A percentile compares a stretch with the other conserved stretches of the same genome.
phyloP scores from a whole-genome alignment of 2,329 filamentous ascomycete genomes.

The Fusarium nurragi region DNA sequence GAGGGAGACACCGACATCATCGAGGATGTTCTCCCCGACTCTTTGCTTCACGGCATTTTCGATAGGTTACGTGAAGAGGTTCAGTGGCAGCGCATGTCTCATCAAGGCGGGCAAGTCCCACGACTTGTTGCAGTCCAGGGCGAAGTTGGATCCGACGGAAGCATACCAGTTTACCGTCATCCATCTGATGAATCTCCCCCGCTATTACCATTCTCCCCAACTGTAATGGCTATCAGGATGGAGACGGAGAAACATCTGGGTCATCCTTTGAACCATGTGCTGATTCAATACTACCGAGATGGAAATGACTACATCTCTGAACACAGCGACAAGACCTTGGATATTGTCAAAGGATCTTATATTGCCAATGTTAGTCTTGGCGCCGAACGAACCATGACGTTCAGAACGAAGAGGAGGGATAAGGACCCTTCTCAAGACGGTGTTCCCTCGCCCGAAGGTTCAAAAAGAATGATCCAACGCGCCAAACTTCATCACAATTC shows the following conservation, averaged over 20 bases:
- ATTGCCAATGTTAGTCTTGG: slow-evolving; percentile 97
- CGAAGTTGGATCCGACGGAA: slow-evolving; percentile 71
- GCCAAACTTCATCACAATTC: slow-evolving; percentile 87
- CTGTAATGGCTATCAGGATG: slow-evolving; percentile 73
- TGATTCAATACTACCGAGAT: slow-evolving; percentile 93
- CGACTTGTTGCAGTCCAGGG: slow-evolving; percentile 92
- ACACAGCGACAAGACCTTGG: slow-evolving; percentile 95
- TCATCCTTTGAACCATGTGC: slow-evolving; percentile 86
- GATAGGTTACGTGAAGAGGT: slow-evolving; percentile 77
- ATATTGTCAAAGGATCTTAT: slow-evolving; percentile 81
- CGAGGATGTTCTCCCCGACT: slow-evolving; percentile 71
- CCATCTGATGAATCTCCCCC: slow-evolving; percentile 88
- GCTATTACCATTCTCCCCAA: slow-evolving; percentile 77
- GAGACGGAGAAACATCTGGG: slow-evolving; percentile 77
- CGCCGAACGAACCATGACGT: slow-evolving; percentile 87
- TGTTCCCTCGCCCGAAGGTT: slow-evolving; percentile 10
- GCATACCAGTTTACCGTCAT: slow-evolving; percentile 91
- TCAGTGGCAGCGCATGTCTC: slow-evolving; percentile 90
- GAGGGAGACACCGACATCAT: slow-evolving; percentile 84
- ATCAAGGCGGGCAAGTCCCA: slow-evolving; percentile 90
- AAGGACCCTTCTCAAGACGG: slow-evolving; percentile 50
- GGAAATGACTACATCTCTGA: slow-evolving; percentile 94
- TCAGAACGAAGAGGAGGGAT: slow-evolving; percentile 79
- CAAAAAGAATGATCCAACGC: slow-evolving; percentile 67
- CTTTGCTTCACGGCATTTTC: slow-evolving; percentile 70